Base-by-base conservation (phyloP, 2,329 filamentous ascomycete genomes). In the Fusarium sp. region DNA sequence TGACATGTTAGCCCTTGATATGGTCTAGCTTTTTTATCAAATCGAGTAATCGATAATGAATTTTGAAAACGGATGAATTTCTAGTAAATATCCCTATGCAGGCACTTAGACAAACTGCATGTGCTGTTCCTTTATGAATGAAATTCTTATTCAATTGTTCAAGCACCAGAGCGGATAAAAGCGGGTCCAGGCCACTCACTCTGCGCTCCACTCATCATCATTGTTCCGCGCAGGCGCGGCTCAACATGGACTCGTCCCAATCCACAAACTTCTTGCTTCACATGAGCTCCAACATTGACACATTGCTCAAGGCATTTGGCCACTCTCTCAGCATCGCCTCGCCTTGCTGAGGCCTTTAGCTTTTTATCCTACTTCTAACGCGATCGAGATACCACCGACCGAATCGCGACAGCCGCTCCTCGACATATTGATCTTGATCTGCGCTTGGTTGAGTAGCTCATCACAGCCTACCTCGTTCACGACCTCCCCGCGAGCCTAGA, bases 81-180 rank as follows among this genome's bases (percentile, higher is more conserved):
- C 10, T 11, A 4, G 8, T 11, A 9, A n/a, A 46, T 25, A 46
- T 27, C n/a, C 13, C 42, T 25, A 25, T 46, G 42, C 14, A 46
- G 14, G 40, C 7, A 40, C 36, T 40, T 42, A 4, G 36, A 7
- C 33, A 44, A 46, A 46, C 42, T 27, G 20, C 13, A 46, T n/a
- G 14, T 46, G 20, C 9, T 23, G 23, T 14, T 25, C 14, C 2
- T 20, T 40, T 42, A 42, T 42, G 38, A 42, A 20, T 14, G 18
- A 42, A 23, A 20, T 42, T 23, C 16, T 13, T 7, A 8, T 20
- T 42, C 20, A 44, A 44, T 27, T 46, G 42, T 46, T 27, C 20
- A 27, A 5, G 40, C 20, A 11, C 20, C 6, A 25, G 14, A 27
- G 14, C 23, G 42, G 54, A 59, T 71, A 71, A 69, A 69, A 66